These are phyloP conservation scores for Beauveria scarabaeidicola DNA, from an alignment of 2,329 filamentous ascomycete species.

Conservation along the genomic window DNA sequence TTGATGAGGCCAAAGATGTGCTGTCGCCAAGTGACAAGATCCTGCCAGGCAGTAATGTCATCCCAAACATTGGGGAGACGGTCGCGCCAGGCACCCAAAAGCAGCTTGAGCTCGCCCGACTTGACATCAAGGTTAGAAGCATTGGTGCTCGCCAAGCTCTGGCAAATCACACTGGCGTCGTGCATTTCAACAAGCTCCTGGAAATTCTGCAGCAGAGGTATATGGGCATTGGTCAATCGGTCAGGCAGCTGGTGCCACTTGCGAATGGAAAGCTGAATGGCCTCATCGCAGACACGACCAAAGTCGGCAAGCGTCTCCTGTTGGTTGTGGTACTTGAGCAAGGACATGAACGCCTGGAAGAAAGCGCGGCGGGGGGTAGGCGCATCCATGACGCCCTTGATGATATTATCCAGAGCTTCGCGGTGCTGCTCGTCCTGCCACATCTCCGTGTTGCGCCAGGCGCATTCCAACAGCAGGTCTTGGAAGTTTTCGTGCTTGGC, in stretches of 20 bases:
- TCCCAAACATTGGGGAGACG: conserved; percentile 97
- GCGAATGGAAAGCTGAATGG: conserved; percentile 90
- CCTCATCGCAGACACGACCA: conserved; percentile 85
- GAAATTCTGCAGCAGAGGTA: conserved; percentile 93
- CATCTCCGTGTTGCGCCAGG: conserved; percentile 91
- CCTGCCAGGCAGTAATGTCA: conserved; percentile 98
- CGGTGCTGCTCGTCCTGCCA: conserved; percentile 83
- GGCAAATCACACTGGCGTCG: conserved; percentile 93
- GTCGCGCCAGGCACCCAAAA: conserved; percentile 92
- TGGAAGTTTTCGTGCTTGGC: conserved; percentile 99
- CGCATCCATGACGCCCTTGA: conserved; percentile 96
- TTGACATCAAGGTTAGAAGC: conserved; percentile 83
- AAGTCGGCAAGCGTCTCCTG: conserved; percentile 74
- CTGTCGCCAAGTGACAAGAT: conserved; percentile 98
- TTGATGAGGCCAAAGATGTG: conserved; percentile 99
- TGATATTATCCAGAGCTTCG: conserved; percentile 82
- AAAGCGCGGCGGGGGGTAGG: conserved; percentile 89
- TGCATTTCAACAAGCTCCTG: conserved; percentile 96
- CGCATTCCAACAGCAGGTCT: conserved; percentile 87
- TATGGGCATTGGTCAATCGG: conserved; percentile 87
- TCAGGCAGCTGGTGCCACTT: conserved; percentile 99
- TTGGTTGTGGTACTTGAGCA: conserved; percentile 89
- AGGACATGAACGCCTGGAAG: conserved; percentile 96
- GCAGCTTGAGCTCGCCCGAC: conserved; percentile 87
- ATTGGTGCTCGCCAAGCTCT: conserved; percentile 78